Percentiles rank a stretch among this genome's conserved stretches.
phyloP scores from a whole-genome alignment of 2,329 filamentous ascomycete species.

The Zelopaecilomyces penicillatus region DNA sequence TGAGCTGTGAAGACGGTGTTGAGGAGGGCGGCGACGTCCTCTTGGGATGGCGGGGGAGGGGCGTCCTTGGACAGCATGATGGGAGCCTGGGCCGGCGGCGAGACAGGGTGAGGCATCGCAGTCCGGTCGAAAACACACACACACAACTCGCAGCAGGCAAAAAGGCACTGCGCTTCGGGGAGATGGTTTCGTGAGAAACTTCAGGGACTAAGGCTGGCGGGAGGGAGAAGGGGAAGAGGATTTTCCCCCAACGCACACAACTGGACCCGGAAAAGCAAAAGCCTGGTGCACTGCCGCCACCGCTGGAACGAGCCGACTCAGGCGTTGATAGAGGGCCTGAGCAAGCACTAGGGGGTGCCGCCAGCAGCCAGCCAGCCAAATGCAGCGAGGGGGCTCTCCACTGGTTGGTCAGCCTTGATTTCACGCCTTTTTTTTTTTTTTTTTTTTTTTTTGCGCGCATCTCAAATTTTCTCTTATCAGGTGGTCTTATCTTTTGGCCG shows the following conservation, averaged over 20 bases:
- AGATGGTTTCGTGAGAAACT: too few relatives aligned
- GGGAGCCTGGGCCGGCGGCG: constrained; percentile 30
- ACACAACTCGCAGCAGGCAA: constrained; percentile 1
- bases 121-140: background rate
- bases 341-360: too few relatives aligned
- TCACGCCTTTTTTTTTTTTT: background rate
- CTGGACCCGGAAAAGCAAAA: too few relatives aligned
- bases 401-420: background rate
- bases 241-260: background rate
- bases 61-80: constrained; percentile 40
- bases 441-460: background rate
- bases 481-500: background rate
- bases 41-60: constrained; percentile 51
- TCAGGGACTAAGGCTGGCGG: too few relatives aligned
- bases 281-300: too few relatives aligned
- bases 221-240: background rate
- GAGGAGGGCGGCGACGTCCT: constrained; percentile 58
- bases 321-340: too few relatives aligned
- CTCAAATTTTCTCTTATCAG: constrained; percentile 10
- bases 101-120: constrained; percentile 41
- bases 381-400: too few relatives aligned
- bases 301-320: too few relatives aligned
- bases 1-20: constrained; percentile 60
- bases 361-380: background rate
- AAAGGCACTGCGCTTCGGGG: background rate